A percentile compares a stretch with the other conserved stretches of the same genome.
phyloP scores from a whole-genome alignment of 2,329 filamentous ascomycete species.

The Aspergillus puulaauensis region DNA sequence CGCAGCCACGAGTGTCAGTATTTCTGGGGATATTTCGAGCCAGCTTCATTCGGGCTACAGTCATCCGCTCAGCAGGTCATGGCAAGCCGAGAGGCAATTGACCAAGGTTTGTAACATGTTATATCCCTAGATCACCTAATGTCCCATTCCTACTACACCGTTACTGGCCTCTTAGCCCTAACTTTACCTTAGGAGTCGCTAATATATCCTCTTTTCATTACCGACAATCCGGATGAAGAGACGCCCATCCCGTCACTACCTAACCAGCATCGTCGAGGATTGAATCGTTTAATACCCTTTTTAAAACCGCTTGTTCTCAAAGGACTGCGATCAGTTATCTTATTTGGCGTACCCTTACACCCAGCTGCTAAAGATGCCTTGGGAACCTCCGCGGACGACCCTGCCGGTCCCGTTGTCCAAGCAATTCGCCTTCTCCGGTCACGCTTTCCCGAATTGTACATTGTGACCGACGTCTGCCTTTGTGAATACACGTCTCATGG shows the following conservation, averaged over 20 bases:
- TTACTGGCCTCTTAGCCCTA: not conserved
- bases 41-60: slow-evolving; percentile 82
- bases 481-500: slow-evolving; percentile 99
- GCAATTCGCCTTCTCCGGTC: slow-evolving; percentile 80
- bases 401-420: slow-evolving; percentile 85
- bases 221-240: slow-evolving; percentile 91
- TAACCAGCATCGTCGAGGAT: slow-evolving; percentile 80
- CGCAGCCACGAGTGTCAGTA: slow-evolving; percentile 51
- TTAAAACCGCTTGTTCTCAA: slow-evolving; percentile 84
- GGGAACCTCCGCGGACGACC: slow-evolving; percentile 89
- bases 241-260: slow-evolving; percentile 86
- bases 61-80: slow-evolving; percentile 74
- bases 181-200: slow-evolving; percentile 75
- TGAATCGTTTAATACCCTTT: slow-evolving; percentile 83
- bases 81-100: slow-evolving; percentile 81
- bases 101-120: slow-evolving; percentile 64
- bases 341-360: slow-evolving; percentile 89
- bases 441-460: slow-evolving; percentile 85
- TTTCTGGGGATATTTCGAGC: slow-evolving; percentile 69
- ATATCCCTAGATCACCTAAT: not conserved
- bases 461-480: slow-evolving; percentile 89
- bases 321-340: slow-evolving; percentile 86
- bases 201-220: slow-evolving; percentile 95
- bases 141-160: not conserved
- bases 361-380: slow-evolving; percentile 83